These are phyloP conservation scores for Sordaria brevicollis DNA, from an alignment of 495 filamentous ascomycete species.

Conservation along the genomic window DNA sequence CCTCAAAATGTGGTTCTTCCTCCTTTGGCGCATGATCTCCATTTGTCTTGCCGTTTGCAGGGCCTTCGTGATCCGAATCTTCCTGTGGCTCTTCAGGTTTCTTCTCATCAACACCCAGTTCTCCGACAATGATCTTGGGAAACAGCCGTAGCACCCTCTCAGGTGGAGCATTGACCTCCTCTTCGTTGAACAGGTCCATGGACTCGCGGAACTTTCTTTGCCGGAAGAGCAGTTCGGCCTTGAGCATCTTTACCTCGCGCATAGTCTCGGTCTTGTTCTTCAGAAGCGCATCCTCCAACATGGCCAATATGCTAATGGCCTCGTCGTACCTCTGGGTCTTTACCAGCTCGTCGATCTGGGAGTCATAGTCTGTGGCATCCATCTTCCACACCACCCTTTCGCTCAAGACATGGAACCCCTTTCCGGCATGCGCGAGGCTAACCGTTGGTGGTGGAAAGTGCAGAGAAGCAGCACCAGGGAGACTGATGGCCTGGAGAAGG, in stretches of 20 bases:
- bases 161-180: slow-evolving; percentile 75
- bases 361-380: slow-evolving; percentile 86
- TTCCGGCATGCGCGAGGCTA: slow-evolving; percentile 85
- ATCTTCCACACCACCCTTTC: slow-evolving; percentile 91
- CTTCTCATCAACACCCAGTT: slow-evolving; percentile 41
- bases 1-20: slow-evolving; percentile 16
- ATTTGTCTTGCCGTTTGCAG: slow-evolving; percentile 34
- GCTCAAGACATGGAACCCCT: slow-evolving; percentile 84
- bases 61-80: slow-evolving; percentile 33
- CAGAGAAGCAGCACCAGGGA: slow-evolving; percentile 69
- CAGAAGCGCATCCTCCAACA: slow-evolving; percentile 88
- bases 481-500: slow-evolving; percentile 70
- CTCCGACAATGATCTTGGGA: slow-evolving; percentile 73
- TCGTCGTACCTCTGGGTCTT: slow-evolving; percentile 73
- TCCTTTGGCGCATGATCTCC: slow-evolving; percentile 30
- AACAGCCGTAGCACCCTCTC: slow-evolving; percentile 81
- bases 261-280: slow-evolving; percentile 71
- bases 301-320: slow-evolving; percentile 74
- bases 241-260: slow-evolving; percentile 77
- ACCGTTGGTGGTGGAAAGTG: slow-evolving; percentile 93
- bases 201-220: slow-evolving; percentile 77
- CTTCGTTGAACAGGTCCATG: slow-evolving; percentile 74
- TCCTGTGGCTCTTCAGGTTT: slow-evolving; percentile 23
- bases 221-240: slow-evolving; percentile 77
- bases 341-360: slow-evolving; percentile 78